Evolutionary conservation across 75 land plant species (phyloP), one percentile per base, ranked within the genome.

Genomic region (Isoetes taiwanensis): DNA sequence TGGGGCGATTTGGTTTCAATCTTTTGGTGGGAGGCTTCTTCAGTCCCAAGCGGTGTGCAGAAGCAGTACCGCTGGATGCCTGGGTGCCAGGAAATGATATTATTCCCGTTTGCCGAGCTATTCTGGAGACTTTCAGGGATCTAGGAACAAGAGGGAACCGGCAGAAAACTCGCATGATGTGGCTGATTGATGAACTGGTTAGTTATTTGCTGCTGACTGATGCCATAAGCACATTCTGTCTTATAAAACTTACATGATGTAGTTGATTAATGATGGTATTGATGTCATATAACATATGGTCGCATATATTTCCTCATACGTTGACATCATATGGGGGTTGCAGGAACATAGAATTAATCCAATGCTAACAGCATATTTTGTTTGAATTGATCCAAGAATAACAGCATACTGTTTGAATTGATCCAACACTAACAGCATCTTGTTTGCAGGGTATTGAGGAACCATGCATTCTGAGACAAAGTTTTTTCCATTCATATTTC

Each of bases 181-280:
- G 98, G 98, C 67, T 93, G 11, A 93, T 93, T 29, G 98, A 93
- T 62, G 98, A 93, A 65, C 83, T 93, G 46, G 97, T 90, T 64
- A 80, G 78, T 46, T 17, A 0, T 2, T 2, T 17, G 3, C 12
- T 27, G n/a, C n/a, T n/a, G n/a, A n/a, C n/a, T n/a, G n/a, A n/a
- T n/a, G n/a, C n/a, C n/a, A n/a, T n/a, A n/a, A n/a, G n/a, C n/a
- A n/a, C n/a, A n/a, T n/a, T n/a, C n/a, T n/a, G n/a, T n/a, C n/a
- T n/a, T n/a, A n/a, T n/a, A n/a, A n/a, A n/a, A n/a, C n/a, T n/a
- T n/a, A n/a, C n/a, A n/a, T n/a, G n/a, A n/a, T n/a, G n/a, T n/a
- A n/a, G n/a, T n/a, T n/a, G n/a, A n/a, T n/a, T n/a, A n/a, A n/a
- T n/a, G n/a, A n/a, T n/a, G n/a, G n/a, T n/a, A n/a, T n/a, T n/a